Evolutionary conservation across 768 basidiomycete species (phyloP).

Genomic region (Boletus vermiculosoides): DNA sequence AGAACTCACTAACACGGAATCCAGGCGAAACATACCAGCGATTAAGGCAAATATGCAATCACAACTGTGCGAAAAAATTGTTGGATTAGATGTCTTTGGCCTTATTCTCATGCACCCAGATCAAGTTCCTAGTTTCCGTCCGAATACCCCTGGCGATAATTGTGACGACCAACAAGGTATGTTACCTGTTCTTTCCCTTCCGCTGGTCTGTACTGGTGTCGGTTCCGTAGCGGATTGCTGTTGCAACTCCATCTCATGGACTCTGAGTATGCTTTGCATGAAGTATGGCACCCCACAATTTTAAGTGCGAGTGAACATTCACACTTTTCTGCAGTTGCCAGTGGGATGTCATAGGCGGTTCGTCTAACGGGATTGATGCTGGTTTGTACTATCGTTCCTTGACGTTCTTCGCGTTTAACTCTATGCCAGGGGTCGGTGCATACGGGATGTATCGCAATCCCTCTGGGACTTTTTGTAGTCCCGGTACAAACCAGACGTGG

Average conservation of each 20-base stretch:
- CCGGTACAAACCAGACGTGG: slow-evolving; percentile 23
- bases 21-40: slow-evolving; percentile 26
- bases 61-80: slow-evolving; percentile 15
- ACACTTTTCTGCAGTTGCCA: slow-evolving; percentile 22
- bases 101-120: background rate
- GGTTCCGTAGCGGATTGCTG: slow-evolving; percentile 21
- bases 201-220: background rate
- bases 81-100: background rate
- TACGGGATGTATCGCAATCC: slow-evolving; percentile 11
- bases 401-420: background rate
- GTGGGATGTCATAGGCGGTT: slow-evolving; percentile 12
- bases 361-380: slow-evolving; percentile 15
- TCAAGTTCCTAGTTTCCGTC: slow-evolving; percentile 21
- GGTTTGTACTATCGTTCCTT: background rate
- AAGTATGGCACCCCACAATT: slow-evolving; percentile 12
- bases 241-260: slow-evolving; percentile 29
- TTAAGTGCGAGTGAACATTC: background rate
- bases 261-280: slow-evolving; percentile 29
- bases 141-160: slow-evolving; percentile 25
- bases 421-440: slow-evolving; percentile 5
- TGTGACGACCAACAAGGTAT: slow-evolving; percentile 27
- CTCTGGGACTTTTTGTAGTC: slow-evolving; percentile 12
- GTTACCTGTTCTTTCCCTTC: background rate
- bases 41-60: slow-evolving; percentile 27
- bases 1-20: background rate